These are phyloP conservation scores for Fusarium dlaminii DNA, from an alignment of 2,329 filamentous ascomycete species.

Conservation along the genomic window DNA sequence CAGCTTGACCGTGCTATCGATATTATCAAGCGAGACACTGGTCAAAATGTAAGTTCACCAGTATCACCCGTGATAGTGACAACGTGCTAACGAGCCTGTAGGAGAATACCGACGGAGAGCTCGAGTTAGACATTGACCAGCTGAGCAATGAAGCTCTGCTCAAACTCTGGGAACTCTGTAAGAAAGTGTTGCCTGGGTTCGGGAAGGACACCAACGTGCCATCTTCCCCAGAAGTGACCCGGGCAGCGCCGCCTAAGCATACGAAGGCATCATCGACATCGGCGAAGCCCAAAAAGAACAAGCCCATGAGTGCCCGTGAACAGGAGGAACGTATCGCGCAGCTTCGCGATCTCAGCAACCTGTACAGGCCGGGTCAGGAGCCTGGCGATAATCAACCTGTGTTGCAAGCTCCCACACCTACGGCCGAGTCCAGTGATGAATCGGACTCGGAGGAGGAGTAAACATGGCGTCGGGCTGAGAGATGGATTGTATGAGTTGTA, in stretches of 20 bases:
- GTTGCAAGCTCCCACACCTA: slow-evolving; percentile 42
- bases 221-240: slow-evolving; percentile 46
- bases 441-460: slow-evolving; percentile 61
- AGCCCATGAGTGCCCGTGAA: slow-evolving; percentile 77
- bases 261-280: slow-evolving; percentile 45
- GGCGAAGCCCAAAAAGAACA: slow-evolving; percentile 75
- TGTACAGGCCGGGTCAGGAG: slow-evolving; percentile 51
- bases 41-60: slow-evolving; percentile 70
- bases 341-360: slow-evolving; percentile 63
- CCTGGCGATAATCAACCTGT: slow-evolving; percentile 41
- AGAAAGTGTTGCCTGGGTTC: slow-evolving; percentile 54
- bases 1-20: slow-evolving; percentile 83
- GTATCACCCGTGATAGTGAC: background rate
- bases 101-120: slow-evolving; percentile 68
- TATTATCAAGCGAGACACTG: slow-evolving; percentile 89
- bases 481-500: slow-evolving; percentile 42
- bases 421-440: slow-evolving; percentile 53
- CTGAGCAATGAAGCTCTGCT: slow-evolving; percentile 64
- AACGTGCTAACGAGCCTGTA: slow-evolving; percentile 38
- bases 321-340: slow-evolving; percentile 72
- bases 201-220: slow-evolving; percentile 47
- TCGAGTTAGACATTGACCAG: slow-evolving; percentile 68
- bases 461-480: slow-evolving; percentile 7
- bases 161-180: slow-evolving; percentile 60
- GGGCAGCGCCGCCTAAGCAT: slow-evolving; percentile 44